Base-by-base conservation (phyloP, 805 yeast species). In the Tetrapisispora phaffii region DNA sequence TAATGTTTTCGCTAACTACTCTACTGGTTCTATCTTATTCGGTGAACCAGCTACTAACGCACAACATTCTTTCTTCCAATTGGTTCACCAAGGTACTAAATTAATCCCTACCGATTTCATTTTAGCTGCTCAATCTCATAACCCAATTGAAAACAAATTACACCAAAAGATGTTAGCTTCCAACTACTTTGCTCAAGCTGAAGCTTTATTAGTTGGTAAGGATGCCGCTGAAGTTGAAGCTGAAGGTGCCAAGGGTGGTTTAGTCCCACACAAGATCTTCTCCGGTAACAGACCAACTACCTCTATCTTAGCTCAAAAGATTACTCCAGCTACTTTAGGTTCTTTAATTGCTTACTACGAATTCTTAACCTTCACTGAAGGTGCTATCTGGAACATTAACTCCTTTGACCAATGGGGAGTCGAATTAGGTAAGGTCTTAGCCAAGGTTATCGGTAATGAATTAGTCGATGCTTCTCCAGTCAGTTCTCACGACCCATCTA, bases 381-480 rank as follows among this genome's bases (percentile, higher is more conserved):
- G 98, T 72, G 98, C 98, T 47, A 72, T 93, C 62, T 90, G 98
- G 98, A 93, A 94, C 79, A 89, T 93, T 75, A 93, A 93, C 81
- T 90, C 97, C 17, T 93, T 87, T 66, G 98, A 93, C 75, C 98
- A 93, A 76, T 93, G 97, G 96, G 98, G 98, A 71, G 98, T 93
- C 61, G 98, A 93, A 74, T 84, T 93, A 59, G 98, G 98, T 68
- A 93, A 93, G 74, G 94, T 84, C 44, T 79, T 93, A 65, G 98
- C 98, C 64, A 93, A 93, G 81, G 93, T 77, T 48, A 90, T 93
- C 62, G 90, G 94, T 59, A 77, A 77, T 59, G 97, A 93, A 72
- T 80, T 93, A 63, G 85, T 84, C 57, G 77, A 75, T 62, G 59
- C 70, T 26, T 62, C 66, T 39, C 68, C 71, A 45, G 80, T 84